Base-by-base conservation (phyloP, 345 rosid species). In the Luvunga scandens region DNA sequence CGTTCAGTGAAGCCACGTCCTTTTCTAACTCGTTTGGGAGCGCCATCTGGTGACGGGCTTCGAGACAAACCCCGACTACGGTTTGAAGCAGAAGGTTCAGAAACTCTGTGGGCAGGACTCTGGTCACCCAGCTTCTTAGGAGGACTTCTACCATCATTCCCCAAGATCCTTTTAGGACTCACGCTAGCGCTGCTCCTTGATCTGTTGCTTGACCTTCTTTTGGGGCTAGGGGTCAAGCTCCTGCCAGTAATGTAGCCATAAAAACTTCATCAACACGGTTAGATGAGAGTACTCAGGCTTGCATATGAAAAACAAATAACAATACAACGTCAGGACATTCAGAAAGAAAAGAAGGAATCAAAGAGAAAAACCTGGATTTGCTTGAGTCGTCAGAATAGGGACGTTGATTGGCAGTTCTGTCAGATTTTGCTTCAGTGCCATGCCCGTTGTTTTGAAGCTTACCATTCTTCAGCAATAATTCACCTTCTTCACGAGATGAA, bases 1-100 rank as follows among this genome's bases (percentile, higher is more conserved):
- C 89, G 97, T 19, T 94, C 95, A 16, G 98, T 94, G 88, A 96
- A 96, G 30, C 99, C 99, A 81, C 98, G 97, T 16, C 99, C 99
- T 89, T 94, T 96, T 79, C 98, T 88, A 79, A 96, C 65, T 36
- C 98, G 97, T 80, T 90, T 91, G 22, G 95, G 84, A 16, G 34
- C 72, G 55, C 92, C 92, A 78, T 86, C 86, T 22, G 92, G 81
- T 73, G 90, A 87, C 61, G 88, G 88, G 82, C 87, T 89, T 77
- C 77, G 79, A 14, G 88, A 85, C 48, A 78, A 33, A 42, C 24
- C 79, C 68, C 57, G 77, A 30, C 72, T 82, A 42, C 30, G 86
- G 73, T 84, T 81, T 25, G 86, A 63, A 36, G 82, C 66, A 71
- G 81, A 81, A 81, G 85, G 86, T 76, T 84, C 84, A 33, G 83